Evolutionary conservation across 176 grass and related monocot genomes (phyloP).

Genomic region (Luzula sylvatica): DNA sequence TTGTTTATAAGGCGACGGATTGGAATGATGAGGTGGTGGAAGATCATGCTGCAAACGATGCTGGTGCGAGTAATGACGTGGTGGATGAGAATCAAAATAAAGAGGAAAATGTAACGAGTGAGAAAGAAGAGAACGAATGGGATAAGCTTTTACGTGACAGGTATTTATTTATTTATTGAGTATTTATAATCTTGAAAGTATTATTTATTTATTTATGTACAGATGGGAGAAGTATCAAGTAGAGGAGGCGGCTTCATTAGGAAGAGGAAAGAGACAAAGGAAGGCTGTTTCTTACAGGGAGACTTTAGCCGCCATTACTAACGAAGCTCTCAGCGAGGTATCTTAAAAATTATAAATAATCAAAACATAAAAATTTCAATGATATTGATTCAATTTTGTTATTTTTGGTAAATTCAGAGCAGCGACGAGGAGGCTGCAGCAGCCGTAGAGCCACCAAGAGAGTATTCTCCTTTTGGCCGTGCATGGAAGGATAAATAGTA

Average conservation of each 20-base stretch:
- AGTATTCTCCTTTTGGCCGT: constrained; percentile 79
- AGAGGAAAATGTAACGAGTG: constrained; percentile 38
- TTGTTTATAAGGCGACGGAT: constrained; percentile 67
- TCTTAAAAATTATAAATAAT: constrained; percentile 1
- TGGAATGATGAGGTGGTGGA: constrained; percentile 94
- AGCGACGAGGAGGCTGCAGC: constrained; percentile 54
- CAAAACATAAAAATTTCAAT: background rate
- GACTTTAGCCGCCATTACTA: constrained; percentile 76
- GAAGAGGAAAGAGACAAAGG: constrained; percentile 88
- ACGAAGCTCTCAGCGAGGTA: constrained; percentile 98
- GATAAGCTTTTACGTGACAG: constrained; percentile 96
- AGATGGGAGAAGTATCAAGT: constrained; percentile 96
- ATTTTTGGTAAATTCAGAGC: constrained; percentile 51
- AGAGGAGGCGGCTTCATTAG: constrained; percentile 87
- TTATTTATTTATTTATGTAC: background rate
- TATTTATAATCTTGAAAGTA: background rate
- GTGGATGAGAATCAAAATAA: constrained; percentile 51
- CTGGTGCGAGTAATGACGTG: constrained; percentile 36
- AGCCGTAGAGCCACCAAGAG: constrained; percentile 37
- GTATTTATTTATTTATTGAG: constrained; percentile 24
- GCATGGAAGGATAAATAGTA: constrained; percentile 98
- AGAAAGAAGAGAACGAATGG: constrained; percentile 88
- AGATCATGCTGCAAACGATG: constrained; percentile 42
- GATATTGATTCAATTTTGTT: constrained; percentile 22
- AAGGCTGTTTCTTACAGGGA: constrained; percentile 98